Conservation (phyloP, 306 rosid species). For the Urtica urens region DNA sequence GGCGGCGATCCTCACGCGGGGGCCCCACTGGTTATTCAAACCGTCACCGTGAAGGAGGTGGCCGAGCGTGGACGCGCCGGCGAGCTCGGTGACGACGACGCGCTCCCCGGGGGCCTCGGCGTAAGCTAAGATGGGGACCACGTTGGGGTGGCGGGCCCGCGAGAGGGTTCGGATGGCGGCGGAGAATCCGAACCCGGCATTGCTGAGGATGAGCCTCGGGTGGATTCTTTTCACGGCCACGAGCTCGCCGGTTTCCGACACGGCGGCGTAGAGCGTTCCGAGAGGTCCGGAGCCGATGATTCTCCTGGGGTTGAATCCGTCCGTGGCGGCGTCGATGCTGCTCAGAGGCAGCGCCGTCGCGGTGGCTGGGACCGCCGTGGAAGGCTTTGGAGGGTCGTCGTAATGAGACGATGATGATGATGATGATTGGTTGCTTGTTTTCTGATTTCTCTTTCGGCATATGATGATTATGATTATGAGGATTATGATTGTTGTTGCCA, state of each 20-base stretch:
- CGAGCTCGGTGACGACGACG: constrained; percentile 53
- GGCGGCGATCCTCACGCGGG: constrained; percentile 54
- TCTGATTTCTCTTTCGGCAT: constrained; percentile 50
- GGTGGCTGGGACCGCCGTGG: constrained; percentile 18
- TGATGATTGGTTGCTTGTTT: no score
- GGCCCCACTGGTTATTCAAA: constrained; percentile 29
- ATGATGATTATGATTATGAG: constrained; percentile 34
- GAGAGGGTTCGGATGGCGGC: constrained; percentile 47
- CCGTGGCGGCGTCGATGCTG: constrained; percentile 55
- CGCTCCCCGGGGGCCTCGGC: constrained; percentile 91
- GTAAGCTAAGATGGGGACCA: constrained; percentile 64
- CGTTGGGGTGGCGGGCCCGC: constrained; percentile 60
- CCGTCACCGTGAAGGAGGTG: constrained; percentile 56
- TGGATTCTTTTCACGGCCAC: constrained; percentile 68
- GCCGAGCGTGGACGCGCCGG: constrained; percentile 42
- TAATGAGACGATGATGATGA: background rate
- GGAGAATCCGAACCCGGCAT: constrained; percentile 63
- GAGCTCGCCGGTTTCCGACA: constrained; percentile 22
- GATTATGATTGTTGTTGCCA: constrained; percentile 33
- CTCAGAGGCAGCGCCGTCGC: constrained; percentile 41
- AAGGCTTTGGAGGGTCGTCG: constrained; percentile 43
- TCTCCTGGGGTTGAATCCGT: constrained; percentile 60
- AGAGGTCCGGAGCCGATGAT: constrained; percentile 63
- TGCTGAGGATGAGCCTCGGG: constrained; percentile 55
- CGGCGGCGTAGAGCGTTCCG: constrained; percentile 70